Base-by-base conservation (phyloP, 176 grass and related monocot species). In the Oryza officinalis region DNA sequence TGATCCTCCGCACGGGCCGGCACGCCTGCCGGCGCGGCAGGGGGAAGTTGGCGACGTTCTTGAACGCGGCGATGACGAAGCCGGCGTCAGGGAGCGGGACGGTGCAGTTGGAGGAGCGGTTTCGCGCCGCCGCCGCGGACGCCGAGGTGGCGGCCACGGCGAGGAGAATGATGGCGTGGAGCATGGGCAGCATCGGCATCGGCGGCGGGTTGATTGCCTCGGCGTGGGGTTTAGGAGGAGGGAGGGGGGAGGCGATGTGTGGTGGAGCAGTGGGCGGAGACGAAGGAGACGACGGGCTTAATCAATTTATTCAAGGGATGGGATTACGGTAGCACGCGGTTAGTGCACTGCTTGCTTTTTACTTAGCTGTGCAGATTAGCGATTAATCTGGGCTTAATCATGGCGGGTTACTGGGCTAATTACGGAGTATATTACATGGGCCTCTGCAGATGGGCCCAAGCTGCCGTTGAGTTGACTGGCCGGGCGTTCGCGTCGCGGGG, bases 41-140 rank as follows among this genome's bases (percentile, higher is more conserved):
- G 0, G 45, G 37, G 66, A 94, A 94, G 64, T 79, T 84, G 37
- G 60, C 10, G 63, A 97, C 95, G 70, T 77, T 20, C 18, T 8
- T 3, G 88, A 97, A 94, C 83, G 92, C 92, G 2, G 78, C 69
- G 76, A 81, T 59, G 75, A 97, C 38, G 74, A 67, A 2, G 3
- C 13, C 43, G 22, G 74, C 43, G 81, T 97, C 87, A 18, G 57
- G 63, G 82, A 65, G 38, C 25, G 46, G 25, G 17, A 14, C 13
- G 63, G 82, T 80, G 76, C 87, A 89, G 41, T 75, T 80, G 2
- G 38, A 12, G 2, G 81, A 50, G 28, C 2, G 4, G 14, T 67
- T 79, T 31, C 22, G 30, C 17, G 2, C 23, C 23, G 72, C 20
- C 8, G 80, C 2, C 8, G 28, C 86, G 69, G 33, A 65, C 31